Evolutionary conservation across 2,329 filamentous ascomycete species (phyloP), one percentile per base, ranked within the genome.

Genomic region (Trichoderma oligosporum): DNA sequence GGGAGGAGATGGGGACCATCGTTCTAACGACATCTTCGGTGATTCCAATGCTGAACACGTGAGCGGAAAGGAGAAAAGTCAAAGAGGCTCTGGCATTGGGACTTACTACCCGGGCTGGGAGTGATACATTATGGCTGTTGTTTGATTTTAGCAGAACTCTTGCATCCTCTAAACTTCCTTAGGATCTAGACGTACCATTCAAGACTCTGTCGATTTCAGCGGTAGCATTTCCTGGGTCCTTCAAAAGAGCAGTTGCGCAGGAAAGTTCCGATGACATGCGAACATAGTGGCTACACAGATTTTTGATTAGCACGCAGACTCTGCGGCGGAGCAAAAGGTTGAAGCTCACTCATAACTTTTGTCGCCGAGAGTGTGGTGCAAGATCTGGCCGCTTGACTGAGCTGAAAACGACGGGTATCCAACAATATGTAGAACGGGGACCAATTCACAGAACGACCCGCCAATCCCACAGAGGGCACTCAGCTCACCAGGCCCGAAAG

Each of bases 301-400:
- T 33, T 20, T 48, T n/a, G n/a, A n/a, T n/a, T 22, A 35, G 4
- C 12, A 45, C n/a, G 1, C 7, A 7, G 25, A 14, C n/a, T 16
- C 8, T 11, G 20, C 3, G 5, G 39, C 24, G 7, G 7, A n/a
- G 8, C 2, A 29, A 7, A n/a, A 12, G 16, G 12, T 16, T 18
- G 7, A 48, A 48, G 16, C 47, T 39, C 16, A 56, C 53, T 39
- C 42, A 24, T 41, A 56, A 4, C 35, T 56, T 25, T 25, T 25
- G 16, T 56, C 53, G 3, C 41, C 53, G 16, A 56, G 41, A n/a
- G 53, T 36, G 20, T 56, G 53, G 35, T 56, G 53, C 31, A 56
- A 16, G 11, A 56, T 48, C 24, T n/a, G 20, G 22, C 44, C 41
- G 53, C 41, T 36, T 18, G 29, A 20, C 22, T 56, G 53, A 18